These are phyloP conservation scores for Ceratobasidium sp. DNA, from an alignment of 1,284 basidiomycete genomes.

Conservation along the genomic window DNA sequence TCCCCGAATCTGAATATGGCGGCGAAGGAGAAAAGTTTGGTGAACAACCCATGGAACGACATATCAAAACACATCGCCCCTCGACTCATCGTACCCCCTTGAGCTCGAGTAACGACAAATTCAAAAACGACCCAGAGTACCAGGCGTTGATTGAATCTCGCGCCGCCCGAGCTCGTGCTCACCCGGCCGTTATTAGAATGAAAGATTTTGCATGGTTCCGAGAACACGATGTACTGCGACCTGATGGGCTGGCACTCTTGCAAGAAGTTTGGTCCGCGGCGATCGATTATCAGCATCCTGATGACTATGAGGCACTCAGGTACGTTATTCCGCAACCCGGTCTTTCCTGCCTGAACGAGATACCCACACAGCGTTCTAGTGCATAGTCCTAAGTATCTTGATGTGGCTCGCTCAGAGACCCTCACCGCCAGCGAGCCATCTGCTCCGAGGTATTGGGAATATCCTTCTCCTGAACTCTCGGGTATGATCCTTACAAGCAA, in stretches of 20 bases:
- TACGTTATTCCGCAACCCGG: not conserved
- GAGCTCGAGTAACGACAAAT: not conserved
- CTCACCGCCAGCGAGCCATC: not conserved
- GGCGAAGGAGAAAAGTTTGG: constrained; percentile 11
- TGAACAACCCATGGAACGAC: constrained; percentile 10
- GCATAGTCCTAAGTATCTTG: not conserved
- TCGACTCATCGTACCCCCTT: not conserved
- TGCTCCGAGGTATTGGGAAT: not conserved
- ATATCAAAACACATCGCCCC: not conserved
- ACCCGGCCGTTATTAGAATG: constrained; percentile 30
- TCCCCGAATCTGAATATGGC: constrained; percentile 25
- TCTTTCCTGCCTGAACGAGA: not conserved
- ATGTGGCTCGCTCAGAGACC: not conserved
- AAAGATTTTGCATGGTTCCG: constrained; percentile 27
- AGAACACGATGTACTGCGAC: constrained; percentile 16
- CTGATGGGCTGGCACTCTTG: constrained; percentile 15
- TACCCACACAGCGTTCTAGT: not conserved
- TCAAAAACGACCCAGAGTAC: constrained; percentile 17
- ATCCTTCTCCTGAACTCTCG: not conserved
- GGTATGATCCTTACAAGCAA: not conserved
- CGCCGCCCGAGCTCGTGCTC: constrained; percentile 17
- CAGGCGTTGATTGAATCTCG: constrained; percentile 4
- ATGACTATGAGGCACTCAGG: not conserved
- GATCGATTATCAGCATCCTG: not conserved
- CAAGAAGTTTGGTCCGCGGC: constrained; percentile 20